phyloP scores from a whole-genome alignment of 306 rosid genomes.

The Elaeagnus macrophylla region DNA sequence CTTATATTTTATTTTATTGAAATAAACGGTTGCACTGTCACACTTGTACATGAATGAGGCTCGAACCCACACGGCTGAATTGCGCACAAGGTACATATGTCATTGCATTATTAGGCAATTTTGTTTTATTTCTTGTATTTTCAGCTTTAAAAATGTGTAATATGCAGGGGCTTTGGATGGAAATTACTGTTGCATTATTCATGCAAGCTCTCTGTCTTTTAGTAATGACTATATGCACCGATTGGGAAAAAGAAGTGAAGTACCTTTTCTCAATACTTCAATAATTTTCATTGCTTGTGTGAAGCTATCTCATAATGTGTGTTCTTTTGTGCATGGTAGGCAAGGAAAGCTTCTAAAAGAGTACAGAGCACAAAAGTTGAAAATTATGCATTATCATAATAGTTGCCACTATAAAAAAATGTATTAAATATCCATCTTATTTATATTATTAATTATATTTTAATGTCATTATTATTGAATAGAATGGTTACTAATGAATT shows the following conservation, averaged over 20 bases:
- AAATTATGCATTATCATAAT: not conserved
- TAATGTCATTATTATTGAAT: too few species aligned
- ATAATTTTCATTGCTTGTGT: too few species aligned
- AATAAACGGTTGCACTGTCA: not conserved
- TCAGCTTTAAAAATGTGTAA: not conserved
- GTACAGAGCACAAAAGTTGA: constrained; percentile 2
- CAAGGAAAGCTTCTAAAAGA: constrained; percentile 25
- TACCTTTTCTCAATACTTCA: not conserved
- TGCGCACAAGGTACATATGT: too few species aligned
- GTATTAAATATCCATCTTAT: too few species aligned
- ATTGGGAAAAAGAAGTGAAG: constrained; percentile 25
- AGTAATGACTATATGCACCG: constrained; percentile 13
- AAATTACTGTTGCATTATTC: constrained; percentile 17
- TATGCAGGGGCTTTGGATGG: constrained; percentile 33
- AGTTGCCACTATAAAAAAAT: too few species aligned
- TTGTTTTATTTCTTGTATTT: too few species aligned
- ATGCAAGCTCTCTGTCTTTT: constrained; percentile 14
- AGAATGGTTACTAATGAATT: too few species aligned
- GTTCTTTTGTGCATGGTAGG: constrained; percentile 16
- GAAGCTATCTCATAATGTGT: not conserved
- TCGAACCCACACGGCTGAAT: too few species aligned
- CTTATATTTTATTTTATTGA: not conserved
- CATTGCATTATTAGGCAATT: too few species aligned
- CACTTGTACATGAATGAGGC: too few species aligned
- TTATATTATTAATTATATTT: too few species aligned